phyloP scores from a whole-genome alignment of 805 yeast genomes.

The Deakozyma indianensis region DNA sequence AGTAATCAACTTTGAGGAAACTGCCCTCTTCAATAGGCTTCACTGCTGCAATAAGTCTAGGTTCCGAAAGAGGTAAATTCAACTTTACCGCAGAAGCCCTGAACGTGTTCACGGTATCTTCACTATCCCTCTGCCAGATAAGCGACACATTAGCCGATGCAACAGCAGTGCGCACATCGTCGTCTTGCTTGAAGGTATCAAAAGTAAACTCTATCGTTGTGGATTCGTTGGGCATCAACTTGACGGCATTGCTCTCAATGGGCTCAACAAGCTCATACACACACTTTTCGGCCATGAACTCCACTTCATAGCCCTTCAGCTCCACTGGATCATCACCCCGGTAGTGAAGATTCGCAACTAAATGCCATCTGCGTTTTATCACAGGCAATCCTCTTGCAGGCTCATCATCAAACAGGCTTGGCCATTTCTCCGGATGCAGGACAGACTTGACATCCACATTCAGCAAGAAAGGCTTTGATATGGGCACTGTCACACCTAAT shows the following conservation, averaged over 20 bases:
- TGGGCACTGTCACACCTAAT: constrained; percentile 12
- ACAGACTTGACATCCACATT: constrained; percentile 21
- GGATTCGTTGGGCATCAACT: not conserved
- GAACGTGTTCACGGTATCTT: not conserved
- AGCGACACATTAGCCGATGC: not conserved
- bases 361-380: not conserved
- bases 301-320: not conserved
- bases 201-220: not conserved
- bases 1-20: not conserved
- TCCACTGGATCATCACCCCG: not conserved
- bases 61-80: not conserved
- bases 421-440: constrained; percentile 18
- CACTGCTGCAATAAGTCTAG: not conserved
- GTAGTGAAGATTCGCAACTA: not conserved
- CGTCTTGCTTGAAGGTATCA: not conserved
- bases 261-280: not conserved
- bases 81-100: not conserved
- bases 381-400: constrained; percentile 4
- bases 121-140: not conserved
- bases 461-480: constrained; percentile 18
- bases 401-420: constrained; percentile 16
- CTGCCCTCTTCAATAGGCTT: not conserved
- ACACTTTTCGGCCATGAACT: not conserved
- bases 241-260: not conserved
- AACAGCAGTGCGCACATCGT: not conserved